Conservation (phyloP, 2,329 filamentous ascomycete species). For the Exserohilum rostratum region DNA sequence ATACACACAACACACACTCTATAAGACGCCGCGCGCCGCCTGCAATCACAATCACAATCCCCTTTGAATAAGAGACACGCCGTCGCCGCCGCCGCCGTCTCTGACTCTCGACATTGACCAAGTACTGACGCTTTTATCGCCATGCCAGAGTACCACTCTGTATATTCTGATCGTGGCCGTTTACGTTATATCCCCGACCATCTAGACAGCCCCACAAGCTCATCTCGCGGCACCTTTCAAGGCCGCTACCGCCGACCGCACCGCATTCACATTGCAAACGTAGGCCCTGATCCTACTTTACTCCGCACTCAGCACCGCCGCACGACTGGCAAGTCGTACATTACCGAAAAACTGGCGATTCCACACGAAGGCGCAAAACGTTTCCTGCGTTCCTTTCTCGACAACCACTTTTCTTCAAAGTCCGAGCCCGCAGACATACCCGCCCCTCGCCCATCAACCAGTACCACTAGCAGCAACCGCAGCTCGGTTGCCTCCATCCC, state of each 20-base stretch:
- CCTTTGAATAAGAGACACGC: no score
- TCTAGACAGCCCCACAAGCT: constrained; percentile 31
- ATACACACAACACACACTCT: constrained; percentile 21
- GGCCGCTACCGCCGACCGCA: constrained; percentile 60
- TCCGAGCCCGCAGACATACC: constrained; percentile 28
- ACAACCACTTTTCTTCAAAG: constrained; percentile 39
- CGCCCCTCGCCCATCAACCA: constrained; percentile 37
- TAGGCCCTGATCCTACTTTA: constrained; percentile 51
- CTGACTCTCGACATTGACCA: constrained; percentile 24
- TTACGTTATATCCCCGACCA: constrained; percentile 48
- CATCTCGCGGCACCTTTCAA: constrained; percentile 52
- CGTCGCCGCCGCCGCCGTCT: neutral
- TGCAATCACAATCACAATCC: no score
- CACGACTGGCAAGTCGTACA: constrained; percentile 43
- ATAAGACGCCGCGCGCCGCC: constrained; percentile 29
- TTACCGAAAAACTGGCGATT: constrained; percentile 57
- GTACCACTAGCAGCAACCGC: constrained; percentile 27
- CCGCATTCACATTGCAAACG: constrained; percentile 62
- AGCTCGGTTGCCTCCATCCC: constrained; percentile 36
- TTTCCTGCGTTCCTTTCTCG: constrained; percentile 56
- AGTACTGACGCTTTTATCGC: constrained; percentile 38
- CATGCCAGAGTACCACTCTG: constrained; percentile 49
- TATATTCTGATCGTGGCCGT: constrained; percentile 48
- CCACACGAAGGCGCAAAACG: constrained; percentile 57
- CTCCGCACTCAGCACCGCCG: constrained; percentile 33